Evolutionary conservation across 2,329 filamentous ascomycete genomes (phyloP).

Genomic region (Trichoderma koningii): DNA sequence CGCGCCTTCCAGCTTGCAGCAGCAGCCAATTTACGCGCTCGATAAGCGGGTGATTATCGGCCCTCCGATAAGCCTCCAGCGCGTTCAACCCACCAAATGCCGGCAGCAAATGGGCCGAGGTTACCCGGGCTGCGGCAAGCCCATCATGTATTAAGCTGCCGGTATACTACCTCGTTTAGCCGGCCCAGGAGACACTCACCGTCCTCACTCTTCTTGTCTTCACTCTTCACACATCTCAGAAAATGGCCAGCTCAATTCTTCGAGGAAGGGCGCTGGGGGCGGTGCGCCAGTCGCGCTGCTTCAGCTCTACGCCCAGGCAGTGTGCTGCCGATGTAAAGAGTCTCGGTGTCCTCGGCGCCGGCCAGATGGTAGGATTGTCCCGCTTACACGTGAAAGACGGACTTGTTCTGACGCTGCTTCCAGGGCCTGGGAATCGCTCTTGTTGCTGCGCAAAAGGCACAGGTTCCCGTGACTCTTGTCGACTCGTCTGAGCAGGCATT

Average conservation of each 20-base stretch:
- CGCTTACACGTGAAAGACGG: constrained; percentile 16
- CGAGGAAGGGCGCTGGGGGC: constrained; percentile 42
- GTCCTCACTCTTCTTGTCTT: neutral
- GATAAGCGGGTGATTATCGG: constrained; percentile 30
- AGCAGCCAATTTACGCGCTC: constrained; percentile 25
- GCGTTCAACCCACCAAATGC: neutral
- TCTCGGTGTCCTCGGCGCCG: constrained; percentile 88
- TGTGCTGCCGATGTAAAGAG: constrained; percentile 75
- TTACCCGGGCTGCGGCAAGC: constrained; percentile 42
- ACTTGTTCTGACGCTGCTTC: constrained; percentile 31
- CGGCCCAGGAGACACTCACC: neutral
- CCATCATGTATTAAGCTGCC: neutral
- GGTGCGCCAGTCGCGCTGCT: constrained; percentile 55
- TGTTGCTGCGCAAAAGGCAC: constrained; percentile 82
- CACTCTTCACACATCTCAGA: constrained; percentile 12
- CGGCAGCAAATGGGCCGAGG: constrained; percentile 43
- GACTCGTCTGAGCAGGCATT: constrained; percentile 83
- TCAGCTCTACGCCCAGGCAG: constrained; percentile 67
- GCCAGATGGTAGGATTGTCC: constrained; percentile 77
- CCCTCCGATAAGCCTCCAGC: constrained; percentile 21
- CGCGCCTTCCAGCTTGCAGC: constrained; percentile 29
- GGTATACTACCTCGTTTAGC: constrained; percentile 15
- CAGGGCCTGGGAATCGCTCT: constrained; percentile 95
- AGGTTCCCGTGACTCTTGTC: constrained; percentile 81
- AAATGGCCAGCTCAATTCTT: constrained; percentile 46